These are phyloP conservation scores for Aspergillus homomorphus DNA, from an alignment of 495 filamentous ascomycete species.

Conservation along the genomic window DNA sequence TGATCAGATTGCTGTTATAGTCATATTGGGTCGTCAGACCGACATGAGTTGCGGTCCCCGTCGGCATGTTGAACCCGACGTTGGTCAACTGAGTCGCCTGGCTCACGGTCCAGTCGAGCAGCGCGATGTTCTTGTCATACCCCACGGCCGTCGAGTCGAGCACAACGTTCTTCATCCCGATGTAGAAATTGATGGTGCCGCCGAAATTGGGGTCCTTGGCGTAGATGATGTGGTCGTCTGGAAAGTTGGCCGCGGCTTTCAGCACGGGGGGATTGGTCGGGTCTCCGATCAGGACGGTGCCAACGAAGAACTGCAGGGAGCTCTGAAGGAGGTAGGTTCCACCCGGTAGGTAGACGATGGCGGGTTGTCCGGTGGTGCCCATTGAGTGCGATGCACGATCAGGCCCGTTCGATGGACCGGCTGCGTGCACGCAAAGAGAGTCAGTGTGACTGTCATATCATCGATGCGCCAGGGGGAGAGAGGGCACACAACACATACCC, in stretches of 20 bases:
- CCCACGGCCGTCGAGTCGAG: constrained; percentile 35
- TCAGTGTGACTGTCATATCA: too few relatives aligned
- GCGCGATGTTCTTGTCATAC: constrained; percentile 23
- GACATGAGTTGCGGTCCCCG: constrained; percentile 49
- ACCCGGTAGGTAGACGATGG: constrained; percentile 44
- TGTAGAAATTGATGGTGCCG: constrained; percentile 41
- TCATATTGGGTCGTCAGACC: constrained; percentile 69
- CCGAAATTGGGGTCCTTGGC: constrained; percentile 35
- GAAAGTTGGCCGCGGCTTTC: constrained; percentile 30
- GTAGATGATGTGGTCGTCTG: constrained; percentile 28
- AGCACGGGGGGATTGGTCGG: constrained; percentile 31
- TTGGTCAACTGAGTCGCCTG: constrained; percentile 72
- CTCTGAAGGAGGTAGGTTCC: constrained; percentile 41
- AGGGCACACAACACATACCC: too few relatives aligned
- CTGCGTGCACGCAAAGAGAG: constrained; percentile 10
- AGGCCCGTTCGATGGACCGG: constrained; percentile 24
- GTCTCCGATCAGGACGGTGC: constrained; percentile 43
- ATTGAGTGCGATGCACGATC: constrained; percentile 27
- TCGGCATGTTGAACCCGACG: constrained; percentile 64
- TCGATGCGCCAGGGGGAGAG: too few relatives aligned
- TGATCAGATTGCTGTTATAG: constrained; percentile 41
- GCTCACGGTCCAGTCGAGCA: constrained; percentile 63
- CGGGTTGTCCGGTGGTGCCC: constrained; percentile 46
- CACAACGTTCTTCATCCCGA: constrained; percentile 41
- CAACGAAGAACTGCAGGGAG: constrained; percentile 36